These are phyloP conservation scores for Chalaropsis ovoidea DNA, from an alignment of 2,329 filamentous ascomycete genomes.

Conservation along the genomic window DNA sequence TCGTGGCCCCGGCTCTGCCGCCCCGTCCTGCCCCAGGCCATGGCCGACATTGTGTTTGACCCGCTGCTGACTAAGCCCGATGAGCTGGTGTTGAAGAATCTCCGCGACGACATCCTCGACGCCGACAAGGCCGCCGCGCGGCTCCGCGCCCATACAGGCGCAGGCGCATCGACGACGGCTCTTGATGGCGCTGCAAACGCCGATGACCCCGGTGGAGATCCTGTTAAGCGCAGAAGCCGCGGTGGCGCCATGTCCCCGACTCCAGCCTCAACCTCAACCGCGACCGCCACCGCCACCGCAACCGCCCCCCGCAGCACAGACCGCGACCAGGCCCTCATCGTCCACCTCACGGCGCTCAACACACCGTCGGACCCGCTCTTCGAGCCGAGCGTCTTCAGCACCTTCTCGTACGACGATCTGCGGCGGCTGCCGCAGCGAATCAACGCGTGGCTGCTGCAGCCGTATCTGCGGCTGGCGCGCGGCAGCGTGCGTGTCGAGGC, in stretches of 20 bases:
- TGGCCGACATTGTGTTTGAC: constrained; percentile 32
- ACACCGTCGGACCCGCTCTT: constrained; percentile 36
- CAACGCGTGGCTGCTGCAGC: constrained; percentile 44
- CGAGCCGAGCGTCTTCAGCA: constrained; percentile 40
- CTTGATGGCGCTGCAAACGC: neutral
- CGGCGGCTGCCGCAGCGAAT: constrained; percentile 34
- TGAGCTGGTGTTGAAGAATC: constrained; percentile 34
- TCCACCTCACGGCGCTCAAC: constrained; percentile 36
- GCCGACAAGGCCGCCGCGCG: neutral
- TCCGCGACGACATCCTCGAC: constrained; percentile 34
- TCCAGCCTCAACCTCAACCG: neutral
- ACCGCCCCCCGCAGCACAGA: constrained; percentile 14
- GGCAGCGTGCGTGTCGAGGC: constrained; percentile 53
- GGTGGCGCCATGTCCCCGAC: neutral
- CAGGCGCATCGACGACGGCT: neutral
- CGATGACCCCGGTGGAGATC: neutral
- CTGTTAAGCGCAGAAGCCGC: neutral
- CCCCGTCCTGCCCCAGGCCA: neutral
- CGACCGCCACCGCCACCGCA: neutral
- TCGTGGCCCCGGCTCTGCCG: neutral
- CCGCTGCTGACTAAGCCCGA: constrained; percentile 37
- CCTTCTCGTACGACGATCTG: constrained; percentile 35
- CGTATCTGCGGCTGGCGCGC: constrained; percentile 49
- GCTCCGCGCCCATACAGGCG: too few relatives aligned
- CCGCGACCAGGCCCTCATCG: constrained; percentile 32